These are phyloP conservation scores for Bruguiera parviflora DNA, from an alignment of 345 rosid species.

Conservation along the genomic window DNA sequence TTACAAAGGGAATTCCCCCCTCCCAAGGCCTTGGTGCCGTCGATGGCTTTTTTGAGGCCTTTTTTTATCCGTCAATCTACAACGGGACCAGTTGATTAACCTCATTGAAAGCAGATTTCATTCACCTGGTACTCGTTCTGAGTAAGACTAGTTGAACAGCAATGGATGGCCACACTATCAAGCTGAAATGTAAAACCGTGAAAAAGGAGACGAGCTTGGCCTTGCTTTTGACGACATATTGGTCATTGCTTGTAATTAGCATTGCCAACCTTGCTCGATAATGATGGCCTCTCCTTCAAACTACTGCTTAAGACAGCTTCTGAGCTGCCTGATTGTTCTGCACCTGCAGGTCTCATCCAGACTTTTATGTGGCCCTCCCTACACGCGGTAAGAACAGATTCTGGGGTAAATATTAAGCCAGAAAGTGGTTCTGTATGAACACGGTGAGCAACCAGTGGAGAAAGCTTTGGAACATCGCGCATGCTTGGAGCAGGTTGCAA, in stretches of 20 bases:
- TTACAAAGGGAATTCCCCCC: constrained; percentile 42
- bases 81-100: constrained; percentile 31
- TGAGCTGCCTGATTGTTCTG: constrained; percentile 55
- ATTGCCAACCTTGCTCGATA: constrained; percentile 54
- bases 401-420: constrained; percentile 81
- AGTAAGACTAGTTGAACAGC: constrained; percentile 25
- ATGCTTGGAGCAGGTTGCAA: constrained; percentile 94
- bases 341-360: constrained; percentile 80
- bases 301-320: constrained; percentile 57
- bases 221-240: constrained; percentile 22
- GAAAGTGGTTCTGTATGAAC: constrained; percentile 95
- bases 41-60: constrained; percentile 22
- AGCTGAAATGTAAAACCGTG: constrained; percentile 29
- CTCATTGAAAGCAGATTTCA: constrained; percentile 30
- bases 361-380: constrained; percentile 93
- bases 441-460: constrained; percentile 82
- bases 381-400: constrained; percentile 82
- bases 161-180: constrained; percentile 28
- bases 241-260: constrained; percentile 66
- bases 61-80: constrained; percentile 33
- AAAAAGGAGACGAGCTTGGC: constrained; percentile 15
- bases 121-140: constrained; percentile 22
- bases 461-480: constrained; percentile 88
- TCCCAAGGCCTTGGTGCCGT: constrained; percentile 33
- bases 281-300: constrained; percentile 60